Evolutionary conservation across 805 yeast species (phyloP).

Genomic region (Starmera pachycereana): DNA sequence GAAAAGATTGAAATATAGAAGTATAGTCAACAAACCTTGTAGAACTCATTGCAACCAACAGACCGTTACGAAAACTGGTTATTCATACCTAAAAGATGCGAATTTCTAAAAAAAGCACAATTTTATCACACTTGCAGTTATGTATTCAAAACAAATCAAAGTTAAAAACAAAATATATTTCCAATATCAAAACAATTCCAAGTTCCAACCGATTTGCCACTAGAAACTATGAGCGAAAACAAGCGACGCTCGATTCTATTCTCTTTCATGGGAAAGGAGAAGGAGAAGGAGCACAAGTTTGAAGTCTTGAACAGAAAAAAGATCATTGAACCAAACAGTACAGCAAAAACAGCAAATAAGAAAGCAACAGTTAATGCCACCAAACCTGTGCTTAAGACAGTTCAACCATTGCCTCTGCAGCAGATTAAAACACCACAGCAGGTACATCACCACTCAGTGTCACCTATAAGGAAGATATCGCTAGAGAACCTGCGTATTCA

Average conservation of each 20-base stretch:
- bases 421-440: neutral
- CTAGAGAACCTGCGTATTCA: too few species aligned
- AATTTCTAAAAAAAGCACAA: too few species aligned
- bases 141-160: too few species aligned
- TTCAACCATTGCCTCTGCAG: neutral
- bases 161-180: too few species aligned
- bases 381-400: neutral
- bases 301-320: conserved; percentile 19
- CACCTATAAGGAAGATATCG: neutral
- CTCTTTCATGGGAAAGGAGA: conserved; percentile 7
- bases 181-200: too few species aligned
- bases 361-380: neutral
- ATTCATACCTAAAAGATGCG: too few species aligned
- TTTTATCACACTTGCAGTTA: too few species aligned
- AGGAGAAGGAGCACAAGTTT: conserved; percentile 7
- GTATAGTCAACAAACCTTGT: too few species aligned
- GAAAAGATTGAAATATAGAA: too few species aligned
- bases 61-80: too few species aligned
- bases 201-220: too few species aligned
- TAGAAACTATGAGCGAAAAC: neutral
- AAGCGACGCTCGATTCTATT: conserved; percentile 17
- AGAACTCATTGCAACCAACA: too few species aligned
- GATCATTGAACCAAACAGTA: neutral
- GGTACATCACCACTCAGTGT: neutral
- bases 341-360: conserved; percentile 6